Conservation (phyloP, 2,329 filamentous ascomycete genomes). For the Emergomyces orientalis region DNA sequence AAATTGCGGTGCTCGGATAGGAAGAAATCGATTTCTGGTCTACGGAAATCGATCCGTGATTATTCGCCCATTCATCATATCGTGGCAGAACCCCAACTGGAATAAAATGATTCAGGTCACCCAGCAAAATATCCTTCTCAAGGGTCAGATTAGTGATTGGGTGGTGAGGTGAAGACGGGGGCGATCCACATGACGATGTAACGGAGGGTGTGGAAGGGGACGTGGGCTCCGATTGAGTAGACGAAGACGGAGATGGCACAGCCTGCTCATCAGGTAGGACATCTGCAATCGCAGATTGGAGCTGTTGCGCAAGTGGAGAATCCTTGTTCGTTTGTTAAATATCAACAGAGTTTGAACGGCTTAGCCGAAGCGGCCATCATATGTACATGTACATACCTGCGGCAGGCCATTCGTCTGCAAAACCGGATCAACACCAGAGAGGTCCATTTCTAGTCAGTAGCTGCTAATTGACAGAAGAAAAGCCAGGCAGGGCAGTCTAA, state of each 20-base stretch:
- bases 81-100: constrained; percentile 26
- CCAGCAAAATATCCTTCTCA: constrained; percentile 11
- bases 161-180: background rate
- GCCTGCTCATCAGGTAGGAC: background rate
- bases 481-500: background rate
- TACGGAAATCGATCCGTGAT: background rate
- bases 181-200: background rate
- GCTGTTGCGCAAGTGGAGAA: background rate
- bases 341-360: background rate
- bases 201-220: background rate
- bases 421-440: background rate
- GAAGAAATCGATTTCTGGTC: background rate
- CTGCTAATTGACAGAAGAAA: background rate
- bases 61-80: constrained; percentile 1
- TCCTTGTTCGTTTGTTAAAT: background rate
- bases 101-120: constrained; percentile 21
- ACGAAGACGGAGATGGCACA: background rate
- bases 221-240: background rate
- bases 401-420: background rate
- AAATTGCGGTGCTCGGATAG: constrained; percentile 21
- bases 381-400: background rate
- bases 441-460: background rate
- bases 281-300: constrained; percentile 1
- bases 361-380: background rate
- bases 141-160: background rate